Conservation (phyloP, 345 rosid genomes). For the Lumnitzera racemosa region DNA sequence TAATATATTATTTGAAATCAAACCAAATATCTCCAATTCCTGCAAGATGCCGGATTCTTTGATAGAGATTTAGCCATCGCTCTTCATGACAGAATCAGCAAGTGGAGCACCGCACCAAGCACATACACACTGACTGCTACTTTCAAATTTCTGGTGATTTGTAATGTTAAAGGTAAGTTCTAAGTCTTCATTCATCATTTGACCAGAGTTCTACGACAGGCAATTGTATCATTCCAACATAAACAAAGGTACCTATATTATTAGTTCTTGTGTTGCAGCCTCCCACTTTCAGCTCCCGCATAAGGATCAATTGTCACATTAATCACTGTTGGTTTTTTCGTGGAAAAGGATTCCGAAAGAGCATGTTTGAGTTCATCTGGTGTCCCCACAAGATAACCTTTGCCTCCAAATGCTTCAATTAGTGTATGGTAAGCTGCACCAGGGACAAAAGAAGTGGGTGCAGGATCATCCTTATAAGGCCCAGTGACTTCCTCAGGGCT, state of each 20-base stretch:
- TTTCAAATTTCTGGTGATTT: neutral
- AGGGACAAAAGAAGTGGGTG: conserved; percentile 95
- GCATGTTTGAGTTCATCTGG: conserved; percentile 76
- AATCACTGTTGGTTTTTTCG: conserved; percentile 74
- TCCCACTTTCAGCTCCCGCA: conserved; percentile 96
- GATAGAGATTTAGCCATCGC: neutral
- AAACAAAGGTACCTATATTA: neutral
- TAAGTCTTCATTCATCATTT: neutral
- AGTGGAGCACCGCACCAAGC: conserved; percentile 8
- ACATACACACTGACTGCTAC: no score
- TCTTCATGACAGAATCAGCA: neutral
- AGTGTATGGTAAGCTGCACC: conserved; percentile 74
- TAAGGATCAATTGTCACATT: conserved; percentile 77
- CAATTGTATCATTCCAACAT: neutral
- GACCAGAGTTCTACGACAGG: neutral
- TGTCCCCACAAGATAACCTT: conserved; percentile 79
- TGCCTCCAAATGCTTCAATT: conserved; percentile 90
- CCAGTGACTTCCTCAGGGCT: conserved; percentile 73
- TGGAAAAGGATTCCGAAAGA: conserved; percentile 65
- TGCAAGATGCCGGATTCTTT: neutral
- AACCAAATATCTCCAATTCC: no score
- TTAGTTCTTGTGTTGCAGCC: conserved; percentile 93
- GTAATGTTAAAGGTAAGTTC: no score
- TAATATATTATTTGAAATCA: no score
- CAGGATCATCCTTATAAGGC: conserved; percentile 85